Evolutionary conservation across 2,329 filamentous ascomycete genomes (phyloP).

Genomic region (Diplodia seriata): DNA sequence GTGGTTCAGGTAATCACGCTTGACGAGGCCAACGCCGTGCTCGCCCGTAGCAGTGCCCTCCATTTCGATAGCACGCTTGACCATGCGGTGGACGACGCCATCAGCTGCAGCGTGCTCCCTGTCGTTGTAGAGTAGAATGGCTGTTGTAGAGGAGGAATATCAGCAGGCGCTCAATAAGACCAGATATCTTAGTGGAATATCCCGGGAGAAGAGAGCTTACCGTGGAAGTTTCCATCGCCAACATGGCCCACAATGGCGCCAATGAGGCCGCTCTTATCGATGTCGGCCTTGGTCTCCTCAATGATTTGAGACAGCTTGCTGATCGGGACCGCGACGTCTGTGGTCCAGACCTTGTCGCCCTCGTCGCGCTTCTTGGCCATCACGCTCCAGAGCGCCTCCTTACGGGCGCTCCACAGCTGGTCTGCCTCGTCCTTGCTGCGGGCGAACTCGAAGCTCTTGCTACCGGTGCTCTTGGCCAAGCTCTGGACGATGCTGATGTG

Average conservation of each 20-base stretch:
- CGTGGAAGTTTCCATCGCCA: conserved; percentile 77
- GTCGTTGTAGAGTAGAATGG: conserved; percentile 70
- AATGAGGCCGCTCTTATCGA: conserved; percentile 66
- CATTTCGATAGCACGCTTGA: conserved; percentile 82
- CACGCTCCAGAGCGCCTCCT: conserved; percentile 76
- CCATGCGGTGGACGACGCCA: conserved; percentile 79
- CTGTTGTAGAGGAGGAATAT: conserved; percentile 42
- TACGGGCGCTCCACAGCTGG: conserved; percentile 77
- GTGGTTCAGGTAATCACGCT: conserved; percentile 81
- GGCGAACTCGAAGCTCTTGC: conserved; percentile 74
- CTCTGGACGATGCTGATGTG: conserved; percentile 73
- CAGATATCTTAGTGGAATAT: conserved; percentile 26
- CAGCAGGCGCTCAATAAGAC: not conserved
- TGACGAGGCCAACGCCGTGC: conserved; percentile 83
- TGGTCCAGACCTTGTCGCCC: conserved; percentile 73
- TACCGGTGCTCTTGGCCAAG: conserved; percentile 64
- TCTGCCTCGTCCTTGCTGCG: conserved; percentile 67
- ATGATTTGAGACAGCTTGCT: conserved; percentile 75
- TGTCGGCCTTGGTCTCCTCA: conserved; percentile 74
- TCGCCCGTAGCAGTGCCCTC: conserved; percentile 88
- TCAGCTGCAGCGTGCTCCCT: conserved; percentile 71
- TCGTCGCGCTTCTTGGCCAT: conserved; percentile 68
- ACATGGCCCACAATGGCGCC: conserved; percentile 75
- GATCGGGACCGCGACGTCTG: conserved; percentile 80
- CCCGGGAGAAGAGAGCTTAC: conserved; percentile 48